These are phyloP conservation scores for Trichoderma oligosporum DNA, from an alignment of 2,329 filamentous ascomycete genomes.

Conservation along the genomic window DNA sequence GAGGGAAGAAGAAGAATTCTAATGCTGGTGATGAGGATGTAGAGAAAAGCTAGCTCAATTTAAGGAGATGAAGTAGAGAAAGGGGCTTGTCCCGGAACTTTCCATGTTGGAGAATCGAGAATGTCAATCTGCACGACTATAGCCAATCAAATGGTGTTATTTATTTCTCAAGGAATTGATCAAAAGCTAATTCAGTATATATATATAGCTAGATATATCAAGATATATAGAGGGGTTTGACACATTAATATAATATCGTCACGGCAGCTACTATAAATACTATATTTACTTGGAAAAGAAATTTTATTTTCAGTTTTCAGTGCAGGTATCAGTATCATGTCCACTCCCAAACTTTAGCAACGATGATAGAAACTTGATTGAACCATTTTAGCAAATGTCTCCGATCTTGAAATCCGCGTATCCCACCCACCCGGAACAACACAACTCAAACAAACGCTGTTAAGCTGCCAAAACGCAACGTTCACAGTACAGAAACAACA, in stretches of 20 bases:
- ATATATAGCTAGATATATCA: too few species aligned
- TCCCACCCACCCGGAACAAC: neutral
- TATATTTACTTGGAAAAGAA: too few species aligned
- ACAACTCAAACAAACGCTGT: slow-evolving; percentile 10
- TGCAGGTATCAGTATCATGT: neutral
- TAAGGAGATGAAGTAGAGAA: neutral
- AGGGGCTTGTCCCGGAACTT: neutral
- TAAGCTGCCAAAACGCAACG: neutral
- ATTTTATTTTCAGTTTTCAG: too few species aligned
- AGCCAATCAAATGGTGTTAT: too few species aligned
- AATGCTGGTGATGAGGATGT: neutral
- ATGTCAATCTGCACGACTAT: too few species aligned
- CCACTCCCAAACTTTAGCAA: neutral
- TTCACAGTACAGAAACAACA: neutral
- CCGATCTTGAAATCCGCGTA: neutral
- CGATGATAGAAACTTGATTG: neutral
- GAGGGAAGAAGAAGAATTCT: neutral
- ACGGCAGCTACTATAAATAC: too few species aligned
- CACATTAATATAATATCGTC: too few species aligned
- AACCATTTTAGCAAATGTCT: neutral
- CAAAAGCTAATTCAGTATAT: too few species aligned
- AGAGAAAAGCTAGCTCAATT: neutral
- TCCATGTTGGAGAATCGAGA: neutral
- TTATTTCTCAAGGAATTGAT: too few species aligned
- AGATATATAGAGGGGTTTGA: too few species aligned